Evolutionary conservation across 169 alveolate genomes (phyloP), one percentile per base, ranked within the genome.

Genomic region (Neospora caninum): DNA sequence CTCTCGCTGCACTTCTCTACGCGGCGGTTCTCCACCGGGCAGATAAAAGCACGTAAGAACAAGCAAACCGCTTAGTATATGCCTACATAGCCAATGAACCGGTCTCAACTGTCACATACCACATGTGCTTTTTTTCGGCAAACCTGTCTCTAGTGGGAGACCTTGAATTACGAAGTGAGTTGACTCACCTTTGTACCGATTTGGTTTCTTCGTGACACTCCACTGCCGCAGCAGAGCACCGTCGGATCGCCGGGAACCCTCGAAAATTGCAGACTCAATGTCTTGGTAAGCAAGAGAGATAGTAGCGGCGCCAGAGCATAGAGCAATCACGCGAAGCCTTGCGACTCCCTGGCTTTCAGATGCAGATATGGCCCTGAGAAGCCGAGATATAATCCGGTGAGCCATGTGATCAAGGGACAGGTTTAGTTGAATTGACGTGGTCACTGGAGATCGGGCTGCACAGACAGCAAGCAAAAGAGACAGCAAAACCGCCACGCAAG

Each of bases 361-460:
- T 9, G 10, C 45, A 29, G 84, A 25, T 9, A 36, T n/a, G 41
- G 0, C 78, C 31, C 29, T 39, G 13, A 39, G 41, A 78, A 78
- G 2, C 13, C 87, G 87, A 39, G 87, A 34, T 31, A 39, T 41
- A 6, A 82, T 29, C 27, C 89, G 89, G 89, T 82, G 89, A 13
- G 54, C 58, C 89, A 82, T 25, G 25, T 82, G 49, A 16, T 42
- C 69, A 0, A 29, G 67, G 38, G 89, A 49, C 58, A 82, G 69
- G 67, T 82, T 82, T 20, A 82, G 54, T n/a, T 82, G 89, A 41
- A 82, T 36, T 16, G 89, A 82, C 38, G 10, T 39, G 34, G 89
- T 22, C 41, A 43, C 89, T 10, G 89, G 89, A 22, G 69, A 82
- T 7, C 16, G 89, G 25, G 89, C 89, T 82, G 89, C 67, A 43